Percentiles rank a stretch among this genome's conserved stretches.
Evolutionary conservation across 352 stramenopile genomes (phyloP).

Genomic region (Phytopythium boreale): DNA sequence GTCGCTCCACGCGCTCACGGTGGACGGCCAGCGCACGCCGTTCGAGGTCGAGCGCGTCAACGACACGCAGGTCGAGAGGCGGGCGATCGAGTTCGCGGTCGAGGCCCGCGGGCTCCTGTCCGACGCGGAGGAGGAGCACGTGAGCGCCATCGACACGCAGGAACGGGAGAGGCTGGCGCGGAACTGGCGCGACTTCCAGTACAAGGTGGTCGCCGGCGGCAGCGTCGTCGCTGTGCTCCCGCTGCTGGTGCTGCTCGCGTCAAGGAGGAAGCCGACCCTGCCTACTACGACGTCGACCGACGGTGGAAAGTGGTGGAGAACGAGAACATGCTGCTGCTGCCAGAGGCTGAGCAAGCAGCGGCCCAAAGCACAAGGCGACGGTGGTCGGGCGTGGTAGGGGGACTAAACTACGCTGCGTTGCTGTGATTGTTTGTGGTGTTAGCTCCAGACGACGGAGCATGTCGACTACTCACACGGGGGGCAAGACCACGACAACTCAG

Average conservation of each 20-base stretch:
- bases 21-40: neutral
- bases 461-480: neutral
- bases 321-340: neutral
- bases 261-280: neutral
- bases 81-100: slow-evolving; percentile 25
- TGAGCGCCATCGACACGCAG: neutral
- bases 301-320: neutral
- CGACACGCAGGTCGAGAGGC: neutral
- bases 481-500: neutral
- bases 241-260: neutral
- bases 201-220: neutral
- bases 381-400: neutral
- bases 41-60: neutral
- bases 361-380: neutral
- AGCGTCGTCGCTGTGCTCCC: neutral
- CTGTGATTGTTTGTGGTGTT: neutral
- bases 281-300: neutral
- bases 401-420: neutral
- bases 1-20: slow-evolving; percentile 24
- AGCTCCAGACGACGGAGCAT: neutral
- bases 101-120: neutral
- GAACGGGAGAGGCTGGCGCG: neutral
- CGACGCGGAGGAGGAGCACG: neutral
- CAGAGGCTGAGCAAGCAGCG: neutral
- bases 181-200: neutral